A percentile compares a stretch with the other conserved stretches of the same genome.
phyloP scores from a whole-genome alignment of 257 asterid genomes.

The Ballota nigra region DNA sequence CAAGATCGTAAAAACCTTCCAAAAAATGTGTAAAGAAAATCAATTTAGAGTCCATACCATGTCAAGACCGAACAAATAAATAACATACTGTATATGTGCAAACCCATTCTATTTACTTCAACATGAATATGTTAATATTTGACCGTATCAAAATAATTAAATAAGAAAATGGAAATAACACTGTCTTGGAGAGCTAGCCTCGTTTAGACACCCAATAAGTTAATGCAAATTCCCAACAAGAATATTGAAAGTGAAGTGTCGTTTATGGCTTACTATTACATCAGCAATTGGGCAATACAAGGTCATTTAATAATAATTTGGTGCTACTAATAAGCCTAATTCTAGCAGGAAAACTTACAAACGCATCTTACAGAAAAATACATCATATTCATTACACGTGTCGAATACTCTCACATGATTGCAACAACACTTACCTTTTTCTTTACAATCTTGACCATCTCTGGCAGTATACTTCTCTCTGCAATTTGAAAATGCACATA shows the following conservation, averaged over 20 bases:
- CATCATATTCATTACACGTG: neutral
- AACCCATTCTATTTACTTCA: neutral
- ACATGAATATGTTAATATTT: neutral
- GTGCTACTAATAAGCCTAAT: neutral
- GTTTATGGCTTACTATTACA: neutral
- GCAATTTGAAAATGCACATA: conserved; percentile 86
- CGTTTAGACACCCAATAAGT: neutral
- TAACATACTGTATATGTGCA: neutral
- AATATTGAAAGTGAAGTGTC: neutral
- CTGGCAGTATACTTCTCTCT: conserved; percentile 75
- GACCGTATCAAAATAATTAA: neutral
- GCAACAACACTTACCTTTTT: conserved; percentile 55
- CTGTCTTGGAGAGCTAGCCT: neutral
- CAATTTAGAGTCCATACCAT: neutral
- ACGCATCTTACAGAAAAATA: neutral
- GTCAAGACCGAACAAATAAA: neutral
- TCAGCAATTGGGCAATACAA: neutral
- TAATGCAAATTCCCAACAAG: neutral
- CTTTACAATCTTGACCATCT: conserved; percentile 89
- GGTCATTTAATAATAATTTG: neutral
- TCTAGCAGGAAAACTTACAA: conserved; percentile 5
- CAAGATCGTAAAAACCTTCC: neutral
- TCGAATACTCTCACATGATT: neutral
- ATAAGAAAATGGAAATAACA: neutral
- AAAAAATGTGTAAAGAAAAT: neutral